Base-by-base conservation (phyloP, 352 stramenopile genomes). In the Globisporangium heterothallicum region DNA sequence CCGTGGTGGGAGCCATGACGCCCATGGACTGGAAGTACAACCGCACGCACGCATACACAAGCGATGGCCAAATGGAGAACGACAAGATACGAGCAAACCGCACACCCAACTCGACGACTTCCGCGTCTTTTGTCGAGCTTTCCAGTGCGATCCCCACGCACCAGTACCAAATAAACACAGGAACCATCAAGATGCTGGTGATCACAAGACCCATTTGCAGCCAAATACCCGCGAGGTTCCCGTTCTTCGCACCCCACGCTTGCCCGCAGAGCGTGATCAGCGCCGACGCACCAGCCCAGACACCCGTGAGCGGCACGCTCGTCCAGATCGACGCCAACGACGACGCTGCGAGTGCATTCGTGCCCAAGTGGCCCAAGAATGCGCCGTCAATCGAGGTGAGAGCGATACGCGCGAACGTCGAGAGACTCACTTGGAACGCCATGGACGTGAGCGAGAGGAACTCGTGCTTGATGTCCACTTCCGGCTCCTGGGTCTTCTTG, bases 21-120 rank as follows among this genome's bases (percentile, higher is more conserved):
- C 77, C 76, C 73, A 93, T 88, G 0, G 78, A 82, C 56, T 93
- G 82, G 60, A 93, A 90, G 66, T 93, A 93, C 10, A 86, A 67
- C 0, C 82, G 74, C 46, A 89, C 62, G 53, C 81, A 92, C 4
- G 74, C 81, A 63, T 92, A 92, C 10, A 77, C 58, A 14, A 92
- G 64, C n/a, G 72, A 78, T 0, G 81, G 81, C 64, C 76, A 90
- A 48, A 90, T 75, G 19, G 77, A 83, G n/a, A 89, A 78, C 49
- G 76, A 83, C 41, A 91, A 53, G 52, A 93, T 89, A 40, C 83
- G 78, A 8, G 80, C 70, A 55, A 91, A 93, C 14, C 78, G 76
- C 14, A 74, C 63, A 41, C 80, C 83, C 4, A 93, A 68, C 0
- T 49, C 43, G n/a, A 92, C 62, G 24, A 92, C 78, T 29, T 86